A percentile compares a stretch with the other conserved stretches of the same genome.
These are phyloP conservation scores for Candida namnaoensis DNA, from an alignment of 805 yeast species.

Conservation along the genomic window DNA sequence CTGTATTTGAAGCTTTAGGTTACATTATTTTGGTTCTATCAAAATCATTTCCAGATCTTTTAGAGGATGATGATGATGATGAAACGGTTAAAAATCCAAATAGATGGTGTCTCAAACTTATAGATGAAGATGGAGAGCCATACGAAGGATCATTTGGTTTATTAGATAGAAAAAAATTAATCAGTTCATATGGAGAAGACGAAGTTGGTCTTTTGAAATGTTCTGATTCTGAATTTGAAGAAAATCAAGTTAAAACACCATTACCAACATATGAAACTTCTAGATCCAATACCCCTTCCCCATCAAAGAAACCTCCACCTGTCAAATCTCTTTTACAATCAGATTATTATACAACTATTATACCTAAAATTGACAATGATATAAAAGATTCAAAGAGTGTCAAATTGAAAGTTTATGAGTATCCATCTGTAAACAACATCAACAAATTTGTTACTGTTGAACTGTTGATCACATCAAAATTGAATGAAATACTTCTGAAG, in stretches of 20 bases:
- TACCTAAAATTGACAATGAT: conserved; percentile 16
- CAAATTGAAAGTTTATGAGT: conserved; percentile 21
- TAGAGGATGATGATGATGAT: conserved; percentile 1
- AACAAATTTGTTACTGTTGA: conserved; percentile 20
- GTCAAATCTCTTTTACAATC: conserved; percentile 17
- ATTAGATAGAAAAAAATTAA: conserved; percentile 55
- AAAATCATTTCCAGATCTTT: conserved; percentile 3
- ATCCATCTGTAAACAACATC: conserved; percentile 21
- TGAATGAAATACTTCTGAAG: conserved; percentile 26
- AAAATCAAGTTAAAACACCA: conserved; percentile 47
- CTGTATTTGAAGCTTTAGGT: conserved; percentile 50
- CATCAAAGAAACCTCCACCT: not conserved
- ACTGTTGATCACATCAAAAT: conserved; percentile 22
- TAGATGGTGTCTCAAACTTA: conserved; percentile 68
- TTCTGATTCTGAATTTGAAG: conserved; percentile 28
- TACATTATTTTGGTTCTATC: conserved; percentile 27
- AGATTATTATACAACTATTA: conserved; percentile 28
- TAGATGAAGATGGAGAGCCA: conserved; percentile 90
- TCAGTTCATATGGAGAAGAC: conserved; percentile 68
- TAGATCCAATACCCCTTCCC: conserved; percentile 1
- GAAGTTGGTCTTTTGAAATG: conserved; percentile 75
- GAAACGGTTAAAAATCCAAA: conserved; percentile 42
- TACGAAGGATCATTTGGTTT: conserved; percentile 89
- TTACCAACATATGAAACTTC: conserved; percentile 24
- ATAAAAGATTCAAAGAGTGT: conserved; percentile 18